phyloP scores from a whole-genome alignment of 345 rosid genomes.

The Eutrema heterophyllum region DNA sequence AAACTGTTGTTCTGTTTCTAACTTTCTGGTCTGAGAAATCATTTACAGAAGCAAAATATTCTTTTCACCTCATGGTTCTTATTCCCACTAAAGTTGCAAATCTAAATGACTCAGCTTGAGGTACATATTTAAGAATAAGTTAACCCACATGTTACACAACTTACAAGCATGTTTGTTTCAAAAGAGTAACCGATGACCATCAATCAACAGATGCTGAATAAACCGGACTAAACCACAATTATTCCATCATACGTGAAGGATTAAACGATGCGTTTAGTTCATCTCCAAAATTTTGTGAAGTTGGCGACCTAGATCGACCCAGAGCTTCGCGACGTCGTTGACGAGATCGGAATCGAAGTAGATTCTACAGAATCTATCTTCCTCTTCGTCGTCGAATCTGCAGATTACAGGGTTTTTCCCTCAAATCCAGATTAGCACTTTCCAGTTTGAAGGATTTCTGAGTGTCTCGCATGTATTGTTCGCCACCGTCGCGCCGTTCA shows the following conservation, averaged over 20 bases:
- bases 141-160: neutral
- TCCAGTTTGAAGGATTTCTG: no score
- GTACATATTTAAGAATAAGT: neutral
- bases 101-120: neutral
- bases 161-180: neutral
- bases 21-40: neutral
- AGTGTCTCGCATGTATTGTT: no score
- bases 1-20: neutral
- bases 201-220: neutral
- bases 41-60: neutral
- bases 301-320: no score
- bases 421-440: no score
- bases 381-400: no score
- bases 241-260: neutral
- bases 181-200: neutral
- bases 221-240: neutral
- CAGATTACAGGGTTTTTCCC: no score
- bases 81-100: neutral
- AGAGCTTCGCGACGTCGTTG: no score
- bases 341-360: no score
- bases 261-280: neutral
- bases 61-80: neutral
- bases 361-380: no score
- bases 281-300: no score
- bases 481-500: no score